These are phyloP conservation scores for Pestalotiopsis sp. DNA, from an alignment of 2,329 filamentous ascomycete species.

Conservation along the genomic window DNA sequence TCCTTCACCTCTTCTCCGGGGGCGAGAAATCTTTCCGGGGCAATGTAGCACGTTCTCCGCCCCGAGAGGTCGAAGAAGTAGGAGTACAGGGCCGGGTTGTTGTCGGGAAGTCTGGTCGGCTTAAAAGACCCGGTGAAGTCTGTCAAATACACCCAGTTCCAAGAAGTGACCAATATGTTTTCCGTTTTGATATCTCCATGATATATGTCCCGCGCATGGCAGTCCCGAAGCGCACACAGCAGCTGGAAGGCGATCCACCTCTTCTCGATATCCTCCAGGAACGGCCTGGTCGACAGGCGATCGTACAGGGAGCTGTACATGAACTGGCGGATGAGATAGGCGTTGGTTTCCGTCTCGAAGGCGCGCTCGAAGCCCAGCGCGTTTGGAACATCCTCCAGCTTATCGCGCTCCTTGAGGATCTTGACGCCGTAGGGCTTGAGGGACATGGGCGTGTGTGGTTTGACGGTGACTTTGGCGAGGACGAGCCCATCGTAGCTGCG, in stretches of 20 bases:
- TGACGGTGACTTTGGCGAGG: conserved; percentile 92
- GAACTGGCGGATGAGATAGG: conserved; percentile 92
- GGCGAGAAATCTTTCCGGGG: conserved; percentile 86
- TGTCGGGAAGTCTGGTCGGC: conserved; percentile 88
- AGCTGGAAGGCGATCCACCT: conserved; percentile 98
- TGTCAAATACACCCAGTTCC: conserved; percentile 99
- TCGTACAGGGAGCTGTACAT: conserved; percentile 97
- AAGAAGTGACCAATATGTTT: conserved; percentile 94
- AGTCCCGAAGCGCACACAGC: conserved; percentile 88
- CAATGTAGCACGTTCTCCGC: conserved; percentile 89
- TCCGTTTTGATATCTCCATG: conserved; percentile 99
- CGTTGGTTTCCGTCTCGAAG: conserved; percentile 88
- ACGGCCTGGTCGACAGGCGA: conserved; percentile 92
- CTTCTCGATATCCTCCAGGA: conserved; percentile 96
- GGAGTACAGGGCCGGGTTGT: conserved; percentile 96
- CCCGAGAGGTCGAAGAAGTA: conserved; percentile 97
- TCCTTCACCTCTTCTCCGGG: conserved; percentile 68
- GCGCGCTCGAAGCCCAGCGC: conserved; percentile 88
- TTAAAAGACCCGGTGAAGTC: conserved; percentile 98
- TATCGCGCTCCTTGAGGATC: conserved; percentile 78
- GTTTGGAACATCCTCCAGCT: conserved; percentile 84
- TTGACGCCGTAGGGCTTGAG: conserved; percentile 78
- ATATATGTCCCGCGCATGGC: conserved; percentile 84
- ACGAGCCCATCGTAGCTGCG: conserved; percentile 89
- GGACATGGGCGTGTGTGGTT: conserved; percentile 82